Conservation (phyloP, 2,329 filamentous ascomycete species). For the Zymoseptoria crescenta region DNA sequence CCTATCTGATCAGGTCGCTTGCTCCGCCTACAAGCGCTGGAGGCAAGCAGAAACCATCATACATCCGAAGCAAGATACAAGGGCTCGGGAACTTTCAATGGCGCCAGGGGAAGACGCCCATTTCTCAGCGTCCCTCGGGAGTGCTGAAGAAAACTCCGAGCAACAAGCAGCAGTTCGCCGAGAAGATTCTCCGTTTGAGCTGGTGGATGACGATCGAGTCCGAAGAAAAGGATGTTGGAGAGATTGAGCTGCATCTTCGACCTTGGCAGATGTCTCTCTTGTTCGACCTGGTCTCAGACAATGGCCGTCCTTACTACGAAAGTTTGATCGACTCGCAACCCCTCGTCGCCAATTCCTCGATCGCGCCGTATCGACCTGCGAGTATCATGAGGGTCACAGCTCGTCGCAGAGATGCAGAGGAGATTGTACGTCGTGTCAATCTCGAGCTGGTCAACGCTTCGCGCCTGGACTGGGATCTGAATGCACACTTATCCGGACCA, state of each 20-base stretch:
- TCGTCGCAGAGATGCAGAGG: slow-evolving; percentile 23
- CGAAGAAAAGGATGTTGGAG: slow-evolving; percentile 22
- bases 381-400: slow-evolving; percentile 25
- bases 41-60: background rate
- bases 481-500: slow-evolving; percentile 5
- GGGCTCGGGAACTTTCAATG: slow-evolving; percentile 12
- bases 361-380: slow-evolving; percentile 17
- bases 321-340: slow-evolving; percentile 16
- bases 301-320: slow-evolving; percentile 11
- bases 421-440: slow-evolving; percentile 20
- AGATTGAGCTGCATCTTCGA: slow-evolving; percentile 22
- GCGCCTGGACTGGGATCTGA: slow-evolving; percentile 13
- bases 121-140: slow-evolving; percentile 13
- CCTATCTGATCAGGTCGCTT: slow-evolving; percentile 12
- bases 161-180: slow-evolving; percentile 10
- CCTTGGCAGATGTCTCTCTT: slow-evolving; percentile 24
- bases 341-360: slow-evolving; percentile 14
- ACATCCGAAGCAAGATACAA: background rate
- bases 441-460: slow-evolving; percentile 11
- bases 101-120: slow-evolving; percentile 19
- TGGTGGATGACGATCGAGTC: slow-evolving; percentile 20
- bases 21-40: background rate
- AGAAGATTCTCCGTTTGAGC: slow-evolving; percentile 23
- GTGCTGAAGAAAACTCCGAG: slow-evolving; percentile 6
- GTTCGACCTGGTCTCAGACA: slow-evolving; percentile 16